These are phyloP conservation scores for Aspergillus piperis DNA, from an alignment of 2,329 filamentous ascomycete genomes.

Conservation along the genomic window DNA sequence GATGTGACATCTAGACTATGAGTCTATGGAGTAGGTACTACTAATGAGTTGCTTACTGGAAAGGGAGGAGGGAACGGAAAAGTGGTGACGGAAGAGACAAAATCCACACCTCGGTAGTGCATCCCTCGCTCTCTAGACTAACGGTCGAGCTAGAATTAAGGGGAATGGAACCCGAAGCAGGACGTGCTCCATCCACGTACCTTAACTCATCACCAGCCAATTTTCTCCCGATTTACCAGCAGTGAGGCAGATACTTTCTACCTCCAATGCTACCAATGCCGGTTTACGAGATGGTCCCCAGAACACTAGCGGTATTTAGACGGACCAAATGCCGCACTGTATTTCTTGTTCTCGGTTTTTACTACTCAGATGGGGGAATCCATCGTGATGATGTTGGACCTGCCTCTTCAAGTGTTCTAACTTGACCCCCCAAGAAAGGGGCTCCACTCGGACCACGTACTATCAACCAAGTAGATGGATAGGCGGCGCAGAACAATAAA, in stretches of 20 bases:
- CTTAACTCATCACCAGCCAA: background rate
- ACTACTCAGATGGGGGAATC: too few relatives aligned
- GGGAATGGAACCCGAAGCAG: background rate
- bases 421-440: background rate
- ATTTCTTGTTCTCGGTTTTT: too few relatives aligned
- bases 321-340: too few relatives aligned
- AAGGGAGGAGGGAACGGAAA: background rate
- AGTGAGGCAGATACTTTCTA: background rate
- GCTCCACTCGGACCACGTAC: background rate
- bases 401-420: background rate
- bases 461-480: background rate
- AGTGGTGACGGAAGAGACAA: background rate
- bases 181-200: background rate
- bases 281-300: background rate
- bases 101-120: background rate
- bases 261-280: background rate
- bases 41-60: background rate
- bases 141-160: conserved; percentile 4
- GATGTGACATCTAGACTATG: too few relatives aligned
- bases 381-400: background rate
- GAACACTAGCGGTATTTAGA: too few relatives aligned
- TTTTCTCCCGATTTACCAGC: background rate
- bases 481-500: background rate
- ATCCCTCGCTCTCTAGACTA: background rate
- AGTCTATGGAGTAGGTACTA: too few relatives aligned